Conservation (phyloP, 495 filamentous ascomycete species). For the Tuber calosporum region DNA sequence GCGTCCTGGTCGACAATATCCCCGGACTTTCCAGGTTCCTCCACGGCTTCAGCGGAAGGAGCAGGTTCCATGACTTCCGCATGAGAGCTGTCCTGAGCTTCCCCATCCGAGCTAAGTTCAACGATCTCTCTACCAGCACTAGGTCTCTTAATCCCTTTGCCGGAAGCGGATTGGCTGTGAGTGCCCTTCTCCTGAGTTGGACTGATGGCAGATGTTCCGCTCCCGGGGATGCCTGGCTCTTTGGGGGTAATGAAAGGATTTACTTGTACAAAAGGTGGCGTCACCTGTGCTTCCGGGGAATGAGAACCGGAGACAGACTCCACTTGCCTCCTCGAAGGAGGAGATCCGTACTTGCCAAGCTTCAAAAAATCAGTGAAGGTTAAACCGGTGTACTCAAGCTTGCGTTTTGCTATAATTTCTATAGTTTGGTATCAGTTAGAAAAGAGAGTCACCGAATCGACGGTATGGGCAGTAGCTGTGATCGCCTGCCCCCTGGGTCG, state of each 20-base stretch:
- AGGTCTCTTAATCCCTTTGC: neutral
- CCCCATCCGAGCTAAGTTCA: neutral
- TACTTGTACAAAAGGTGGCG: neutral
- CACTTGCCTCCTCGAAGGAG: neutral
- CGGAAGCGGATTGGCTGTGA: neutral
- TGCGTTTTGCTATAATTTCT: neutral
- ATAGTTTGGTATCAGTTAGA: neutral
- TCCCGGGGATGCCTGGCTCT: neutral
- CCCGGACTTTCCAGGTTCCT: neutral
- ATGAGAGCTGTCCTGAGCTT: neutral
- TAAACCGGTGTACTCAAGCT: neutral
- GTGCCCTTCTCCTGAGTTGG: neutral
- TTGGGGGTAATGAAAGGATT: neutral
- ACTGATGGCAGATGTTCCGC: neutral
- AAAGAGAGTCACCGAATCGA: neutral
- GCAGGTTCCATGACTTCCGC: neutral
- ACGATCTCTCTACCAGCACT: neutral
- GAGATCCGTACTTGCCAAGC: neutral
- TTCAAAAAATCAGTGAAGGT: neutral
- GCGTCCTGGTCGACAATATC: neutral
- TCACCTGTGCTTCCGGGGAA: neutral
- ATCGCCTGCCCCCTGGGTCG: neutral
- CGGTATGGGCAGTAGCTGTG: neutral
- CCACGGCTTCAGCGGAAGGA: neutral
- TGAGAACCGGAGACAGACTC: neutral